A percentile compares a stretch with the other conserved stretches of the same genome.
Conservation (phyloP, 2,329 filamentous ascomycete genomes). For the Paracoccidioides brasiliensis region DNA sequence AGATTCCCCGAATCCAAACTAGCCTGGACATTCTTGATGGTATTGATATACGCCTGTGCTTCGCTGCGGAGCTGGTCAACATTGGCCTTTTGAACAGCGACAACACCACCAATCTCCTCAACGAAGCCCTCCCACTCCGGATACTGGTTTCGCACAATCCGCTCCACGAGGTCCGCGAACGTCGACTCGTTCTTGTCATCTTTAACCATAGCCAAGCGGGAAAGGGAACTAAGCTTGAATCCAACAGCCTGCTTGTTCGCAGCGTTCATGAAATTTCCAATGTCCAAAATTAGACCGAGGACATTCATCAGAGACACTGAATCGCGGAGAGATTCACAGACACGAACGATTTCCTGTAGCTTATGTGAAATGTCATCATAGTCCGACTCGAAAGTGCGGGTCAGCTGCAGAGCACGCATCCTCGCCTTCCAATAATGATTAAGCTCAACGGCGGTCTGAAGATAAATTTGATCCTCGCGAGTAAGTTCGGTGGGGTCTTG, state of each 20-base stretch:
- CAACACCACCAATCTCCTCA: conserved; percentile 69
- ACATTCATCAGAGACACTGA: conserved; percentile 94
- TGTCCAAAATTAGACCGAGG: conserved; percentile 86
- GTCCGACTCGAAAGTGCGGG: conserved; percentile 68
- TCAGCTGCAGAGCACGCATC: conserved; percentile 80
- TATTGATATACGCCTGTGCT: conserved; percentile 84
- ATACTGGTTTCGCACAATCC: conserved; percentile 92
- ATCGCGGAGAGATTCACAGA: conserved; percentile 80
- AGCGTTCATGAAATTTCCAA: conserved; percentile 99
- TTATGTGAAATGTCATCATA: conserved; percentile 85
- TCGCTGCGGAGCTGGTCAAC: conserved; percentile 82
- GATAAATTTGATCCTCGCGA: conserved; percentile 86
- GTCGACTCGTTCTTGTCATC: conserved; percentile 98
- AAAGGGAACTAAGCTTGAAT: conserved; percentile 93
- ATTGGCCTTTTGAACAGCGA: conserved; percentile 77
- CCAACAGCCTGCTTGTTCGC: conserved; percentile 95
- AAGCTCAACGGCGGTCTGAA: conserved; percentile 84
- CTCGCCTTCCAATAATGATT: conserved; percentile 98
- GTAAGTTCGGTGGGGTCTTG: conserved; percentile 80
- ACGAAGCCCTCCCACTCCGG: conserved; percentile 86
- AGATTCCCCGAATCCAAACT: conserved; percentile 88
- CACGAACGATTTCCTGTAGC: conserved; percentile 69
- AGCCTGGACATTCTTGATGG: conserved; percentile 83
- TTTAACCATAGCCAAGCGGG: conserved; percentile 91
- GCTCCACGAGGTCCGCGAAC: conserved; percentile 87